Conservation (phyloP, 148 eudicot species). For the Cornus controversa region DNA sequence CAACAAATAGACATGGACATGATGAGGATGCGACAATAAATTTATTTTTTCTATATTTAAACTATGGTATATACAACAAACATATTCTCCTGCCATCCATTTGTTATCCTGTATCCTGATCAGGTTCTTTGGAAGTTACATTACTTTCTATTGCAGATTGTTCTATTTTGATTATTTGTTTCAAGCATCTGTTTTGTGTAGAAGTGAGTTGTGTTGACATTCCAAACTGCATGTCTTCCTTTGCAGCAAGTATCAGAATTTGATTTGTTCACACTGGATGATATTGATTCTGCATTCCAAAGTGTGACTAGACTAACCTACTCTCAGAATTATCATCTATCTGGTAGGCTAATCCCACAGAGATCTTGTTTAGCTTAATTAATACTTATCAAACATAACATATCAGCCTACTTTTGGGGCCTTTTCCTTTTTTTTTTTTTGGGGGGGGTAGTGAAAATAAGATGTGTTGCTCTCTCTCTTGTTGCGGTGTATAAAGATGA, state of each 20-base stretch:
- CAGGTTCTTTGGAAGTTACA: background rate
- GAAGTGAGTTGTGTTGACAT: background rate
- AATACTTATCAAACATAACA: background rate
- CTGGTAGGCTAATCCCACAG: constrained; percentile 50
- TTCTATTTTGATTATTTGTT: background rate
- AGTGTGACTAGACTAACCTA: constrained; percentile 79
- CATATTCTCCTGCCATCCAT: background rate
- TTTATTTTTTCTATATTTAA: no score
- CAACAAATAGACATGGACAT: no score
- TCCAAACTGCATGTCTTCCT: constrained; percentile 9
- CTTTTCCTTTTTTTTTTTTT: background rate
- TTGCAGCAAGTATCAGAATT: constrained; percentile 97
- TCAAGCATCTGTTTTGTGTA: background rate
- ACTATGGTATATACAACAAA: no score
- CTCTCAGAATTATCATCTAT: constrained; percentile 82
- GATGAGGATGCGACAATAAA: no score
- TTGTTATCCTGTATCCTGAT: background rate
- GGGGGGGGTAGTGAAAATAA: background rate
- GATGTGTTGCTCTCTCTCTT: background rate
- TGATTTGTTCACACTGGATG: constrained; percentile 93
- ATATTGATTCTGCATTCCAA: constrained; percentile 88
- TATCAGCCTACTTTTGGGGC: background rate
- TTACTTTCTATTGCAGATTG: no score
- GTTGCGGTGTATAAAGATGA: background rate
- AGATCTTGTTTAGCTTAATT: background rate